Evolutionary conservation across 2,329 filamentous ascomycete genomes (phyloP).

Genomic region (Albifimbria verrucaria): DNA sequence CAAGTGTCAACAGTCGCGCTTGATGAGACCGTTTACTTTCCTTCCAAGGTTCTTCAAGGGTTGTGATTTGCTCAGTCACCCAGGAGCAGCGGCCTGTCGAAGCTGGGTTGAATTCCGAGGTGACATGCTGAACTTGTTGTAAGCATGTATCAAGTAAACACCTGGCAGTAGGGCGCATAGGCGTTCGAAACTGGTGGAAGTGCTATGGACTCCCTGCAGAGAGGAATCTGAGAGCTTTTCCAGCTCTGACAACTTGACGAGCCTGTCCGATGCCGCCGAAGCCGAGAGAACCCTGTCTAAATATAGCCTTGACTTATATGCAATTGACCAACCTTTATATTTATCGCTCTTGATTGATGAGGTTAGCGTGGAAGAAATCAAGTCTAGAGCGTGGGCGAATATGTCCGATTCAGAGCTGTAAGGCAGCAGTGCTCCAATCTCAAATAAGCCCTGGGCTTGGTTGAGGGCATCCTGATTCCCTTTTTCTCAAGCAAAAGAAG

Average conservation of each 20-base stretch:
- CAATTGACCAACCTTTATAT: background rate
- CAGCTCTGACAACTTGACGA: too few species aligned
- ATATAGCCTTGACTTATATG: background rate
- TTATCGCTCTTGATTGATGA: background rate
- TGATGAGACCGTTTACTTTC: background rate
- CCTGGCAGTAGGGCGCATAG: background rate
- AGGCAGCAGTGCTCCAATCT: background rate
- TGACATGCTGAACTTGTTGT: background rate
- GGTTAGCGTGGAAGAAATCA: background rate
- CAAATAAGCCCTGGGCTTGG: background rate
- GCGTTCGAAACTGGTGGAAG: background rate
- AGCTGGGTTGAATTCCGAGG: background rate
- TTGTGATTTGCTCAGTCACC: background rate
- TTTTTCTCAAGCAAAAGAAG: background rate
- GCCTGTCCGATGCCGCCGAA: background rate
- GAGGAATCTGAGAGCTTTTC: background rate
- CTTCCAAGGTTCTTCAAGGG: background rate
- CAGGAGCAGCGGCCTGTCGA: background rate
- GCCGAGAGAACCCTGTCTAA: background rate
- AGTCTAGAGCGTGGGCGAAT: background rate
- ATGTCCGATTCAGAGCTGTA: background rate
- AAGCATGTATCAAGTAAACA: background rate
- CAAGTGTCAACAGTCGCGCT: background rate
- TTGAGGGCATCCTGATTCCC: background rate
- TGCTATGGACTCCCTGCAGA: background rate